These are phyloP conservation scores for Aspergillus sp. DNA, from an alignment of 2,329 filamentous ascomycete species.

Conservation along the genomic window DNA sequence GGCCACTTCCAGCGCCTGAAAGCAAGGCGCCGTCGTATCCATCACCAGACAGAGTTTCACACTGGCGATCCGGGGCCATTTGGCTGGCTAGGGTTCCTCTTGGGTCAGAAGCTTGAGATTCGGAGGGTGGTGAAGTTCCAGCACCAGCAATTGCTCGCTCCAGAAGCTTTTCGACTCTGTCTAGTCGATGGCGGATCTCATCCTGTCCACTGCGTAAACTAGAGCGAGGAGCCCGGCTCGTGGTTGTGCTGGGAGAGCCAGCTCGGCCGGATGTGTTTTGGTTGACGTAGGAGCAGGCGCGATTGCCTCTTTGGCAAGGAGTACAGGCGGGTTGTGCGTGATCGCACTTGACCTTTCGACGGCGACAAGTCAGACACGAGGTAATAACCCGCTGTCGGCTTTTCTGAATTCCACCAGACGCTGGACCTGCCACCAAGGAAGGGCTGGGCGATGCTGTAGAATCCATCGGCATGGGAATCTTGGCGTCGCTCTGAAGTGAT, in stretches of 20 bases:
- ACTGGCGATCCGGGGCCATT: not conserved
- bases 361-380: too few relatives aligned
- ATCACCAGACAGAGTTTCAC: slow-evolving; percentile 4
- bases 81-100: not conserved
- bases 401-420: too few relatives aligned
- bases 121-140: not conserved
- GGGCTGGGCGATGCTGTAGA: too few relatives aligned
- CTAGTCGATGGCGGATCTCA: slow-evolving; percentile 5
- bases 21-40: slow-evolving; percentile 7
- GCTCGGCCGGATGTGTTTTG: too few relatives aligned
- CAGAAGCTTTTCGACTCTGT: slow-evolving; percentile 4
- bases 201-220: slow-evolving; percentile 4
- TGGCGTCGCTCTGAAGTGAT: too few relatives aligned
- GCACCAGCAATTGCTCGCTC: slow-evolving; percentile 3
- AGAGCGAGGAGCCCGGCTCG: slow-evolving; percentile 1
- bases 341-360: too few relatives aligned
- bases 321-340: too few relatives aligned
- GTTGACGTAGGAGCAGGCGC: too few relatives aligned
- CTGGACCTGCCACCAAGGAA: too few relatives aligned
- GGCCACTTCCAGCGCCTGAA: slow-evolving; percentile 4
- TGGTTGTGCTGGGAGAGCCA: not conserved
- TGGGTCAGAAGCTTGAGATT: not conserved
- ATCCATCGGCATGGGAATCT: too few relatives aligned
- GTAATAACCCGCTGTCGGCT: too few relatives aligned
- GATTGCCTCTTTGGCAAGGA: too few relatives aligned